These are phyloP conservation scores for Sicyos baderoa DNA, from an alignment of 306 rosid species.

Conservation along the genomic window DNA sequence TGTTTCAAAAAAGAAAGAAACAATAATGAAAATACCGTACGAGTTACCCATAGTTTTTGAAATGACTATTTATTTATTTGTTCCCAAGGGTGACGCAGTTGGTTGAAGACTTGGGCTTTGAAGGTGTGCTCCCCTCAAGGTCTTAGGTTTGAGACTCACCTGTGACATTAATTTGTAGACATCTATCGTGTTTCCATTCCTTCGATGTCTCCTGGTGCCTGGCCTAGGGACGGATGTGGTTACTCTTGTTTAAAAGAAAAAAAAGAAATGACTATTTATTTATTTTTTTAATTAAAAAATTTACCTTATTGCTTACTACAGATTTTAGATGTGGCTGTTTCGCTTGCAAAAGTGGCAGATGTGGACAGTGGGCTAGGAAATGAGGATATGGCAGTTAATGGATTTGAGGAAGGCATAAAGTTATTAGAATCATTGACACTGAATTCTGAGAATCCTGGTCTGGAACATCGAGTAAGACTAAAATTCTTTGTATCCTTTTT, in stretches of 20 bases:
- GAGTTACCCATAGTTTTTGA: conserved; percentile 14
- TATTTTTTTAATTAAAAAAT: too few species aligned
- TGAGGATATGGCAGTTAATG: conserved; percentile 59
- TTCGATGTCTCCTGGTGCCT: too few species aligned
- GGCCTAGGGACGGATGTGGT: too few species aligned
- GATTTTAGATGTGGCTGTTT: conserved; percentile 77
- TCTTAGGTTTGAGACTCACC: too few species aligned
- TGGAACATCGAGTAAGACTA: conserved; percentile 57
- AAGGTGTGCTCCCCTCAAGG: too few species aligned
- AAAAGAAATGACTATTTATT: not conserved
- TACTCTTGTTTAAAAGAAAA: too few species aligned
- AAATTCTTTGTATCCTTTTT: not conserved
- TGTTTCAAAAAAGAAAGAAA: too few species aligned
- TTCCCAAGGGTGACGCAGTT: too few species aligned
- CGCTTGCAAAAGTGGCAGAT: conserved; percentile 91
- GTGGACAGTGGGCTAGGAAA: conserved; percentile 76
- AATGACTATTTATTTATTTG: not conserved
- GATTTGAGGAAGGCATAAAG: conserved; percentile 78
- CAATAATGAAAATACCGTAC: not conserved
- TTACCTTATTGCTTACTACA: conserved; percentile 25
- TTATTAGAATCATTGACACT: conserved; percentile 54
- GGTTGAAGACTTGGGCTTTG: too few species aligned
- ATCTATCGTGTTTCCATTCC: too few species aligned
- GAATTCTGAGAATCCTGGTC: conserved; percentile 51
- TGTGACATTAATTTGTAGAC: too few species aligned